Base-by-base conservation (phyloP, 257 asterid species). In the Leonotis leonurus region DNA sequence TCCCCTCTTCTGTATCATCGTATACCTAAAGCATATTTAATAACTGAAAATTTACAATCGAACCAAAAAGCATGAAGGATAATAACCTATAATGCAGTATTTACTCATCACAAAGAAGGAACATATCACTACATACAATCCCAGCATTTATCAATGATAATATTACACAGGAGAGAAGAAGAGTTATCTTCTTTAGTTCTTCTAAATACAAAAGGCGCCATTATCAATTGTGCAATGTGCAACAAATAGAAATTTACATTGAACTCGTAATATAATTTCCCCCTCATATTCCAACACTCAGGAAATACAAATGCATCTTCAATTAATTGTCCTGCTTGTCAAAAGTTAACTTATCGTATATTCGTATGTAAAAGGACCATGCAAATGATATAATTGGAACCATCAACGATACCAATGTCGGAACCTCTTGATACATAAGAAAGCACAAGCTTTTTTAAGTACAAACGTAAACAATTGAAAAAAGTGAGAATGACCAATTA, bases 1-100 rank as follows among this genome's bases (percentile, higher is more conserved):
- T 93, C 65, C 99, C 99, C 73, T 93, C 96, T 80, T 93, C 97
- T 13, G 95, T 78, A 43, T 93, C 97, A 16, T 89, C 91, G 52
- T 89, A 81, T 26, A 85, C 87, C 99, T 93, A 60, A 30, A 39
- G 48, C 62, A 41, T 26, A 62, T 43, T 33, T 21, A 70, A 16
- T 17, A 55, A 52, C 17, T 3, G 36, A 3, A 45, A 41, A 36
- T 32, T 52, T 52, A 30, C 37, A 53, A 43, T 41, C 21, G 2
- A 62, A 40, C 14, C 13, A 30, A 16, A 56, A 13, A 30, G 17
- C 46, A 43, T 33, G 50, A 18, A 30, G 48, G 20, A n/a, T 20
- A 33, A 69, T 16, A 58, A 51, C 30, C 30, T 27, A 12, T 46
- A 35, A 25, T 13, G 17, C 11, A 6, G 25, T 3, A 16, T 6